A percentile compares a stretch with the other conserved stretches of the same genome.
phyloP scores from a whole-genome alignment of 306 rosid species.

The Erythrophleum fordii region DNA sequence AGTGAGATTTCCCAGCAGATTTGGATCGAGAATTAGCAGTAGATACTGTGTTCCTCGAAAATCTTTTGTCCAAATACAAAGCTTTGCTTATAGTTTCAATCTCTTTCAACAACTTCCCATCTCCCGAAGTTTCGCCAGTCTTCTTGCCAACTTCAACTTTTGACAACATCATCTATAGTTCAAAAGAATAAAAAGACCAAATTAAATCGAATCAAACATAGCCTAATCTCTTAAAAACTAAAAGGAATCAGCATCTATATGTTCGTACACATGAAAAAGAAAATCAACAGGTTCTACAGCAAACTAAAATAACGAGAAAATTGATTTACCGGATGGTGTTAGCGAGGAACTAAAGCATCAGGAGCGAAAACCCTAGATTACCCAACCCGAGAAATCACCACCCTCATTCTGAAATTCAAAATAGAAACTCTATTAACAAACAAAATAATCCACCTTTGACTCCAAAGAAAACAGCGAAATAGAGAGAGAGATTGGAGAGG shows the following conservation, averaged over 20 bases:
- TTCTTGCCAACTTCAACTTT: conserved; percentile 65
- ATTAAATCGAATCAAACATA: conserved; percentile 24
- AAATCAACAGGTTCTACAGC: conserved; percentile 3
- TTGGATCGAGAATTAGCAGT: conserved; percentile 32
- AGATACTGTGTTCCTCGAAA: conserved; percentile 47
- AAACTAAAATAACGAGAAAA: neutral
- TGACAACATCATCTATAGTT: conserved; percentile 54
- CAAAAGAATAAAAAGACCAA: neutral
- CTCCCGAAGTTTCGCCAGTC: conserved; percentile 59
- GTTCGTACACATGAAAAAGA: neutral
- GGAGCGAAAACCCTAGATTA: conserved; percentile 43
- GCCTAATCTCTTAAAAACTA: conserved; percentile 14
- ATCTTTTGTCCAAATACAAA: conserved; percentile 46
- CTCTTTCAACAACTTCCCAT: conserved; percentile 61
- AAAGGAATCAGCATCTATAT: neutral
- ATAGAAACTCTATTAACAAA: conserved; percentile 1
- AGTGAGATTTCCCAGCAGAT: conserved; percentile 42
- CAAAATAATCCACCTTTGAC: neutral
- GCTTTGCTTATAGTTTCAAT: conserved; percentile 68
- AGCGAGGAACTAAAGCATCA: conserved; percentile 37
- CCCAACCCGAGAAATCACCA: conserved; percentile 35
- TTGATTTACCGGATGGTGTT: conserved; percentile 52
- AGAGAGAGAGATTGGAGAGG: neutral
- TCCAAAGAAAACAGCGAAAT: neutral
- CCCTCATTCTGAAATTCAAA: conserved; percentile 36